These are phyloP conservation scores for Erodium moschatum DNA, from an alignment of 441 rosid species.

Conservation along the genomic window DNA sequence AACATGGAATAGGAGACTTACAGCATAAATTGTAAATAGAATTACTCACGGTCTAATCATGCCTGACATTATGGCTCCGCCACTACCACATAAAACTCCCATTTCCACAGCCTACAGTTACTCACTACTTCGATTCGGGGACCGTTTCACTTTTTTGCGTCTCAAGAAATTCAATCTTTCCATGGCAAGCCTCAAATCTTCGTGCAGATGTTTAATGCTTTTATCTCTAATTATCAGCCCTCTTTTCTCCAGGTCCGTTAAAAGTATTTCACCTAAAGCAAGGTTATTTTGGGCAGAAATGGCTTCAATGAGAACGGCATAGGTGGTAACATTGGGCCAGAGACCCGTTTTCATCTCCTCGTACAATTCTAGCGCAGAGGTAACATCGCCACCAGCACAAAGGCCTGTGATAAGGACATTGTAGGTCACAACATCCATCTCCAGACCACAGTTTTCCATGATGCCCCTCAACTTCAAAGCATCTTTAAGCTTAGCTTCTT, in stretches of 20 bases:
- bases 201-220: constrained; percentile 26
- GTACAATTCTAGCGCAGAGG: constrained; percentile 46
- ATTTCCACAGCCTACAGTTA: neutral
- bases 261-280: constrained; percentile 34
- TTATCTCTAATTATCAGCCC: constrained; percentile 40
- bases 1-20: neutral
- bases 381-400: constrained; percentile 47
- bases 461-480: constrained; percentile 45
- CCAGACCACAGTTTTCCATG: constrained; percentile 48
- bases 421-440: constrained; percentile 57
- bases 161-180: constrained; percentile 41
- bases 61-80: constrained; percentile 2
- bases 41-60: constrained; percentile 7
- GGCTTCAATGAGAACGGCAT: constrained; percentile 43
- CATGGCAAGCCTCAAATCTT: constrained; percentile 40
- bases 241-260: constrained; percentile 50
- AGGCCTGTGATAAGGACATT: constrained; percentile 66
- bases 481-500: constrained; percentile 37
- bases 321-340: constrained; percentile 56
- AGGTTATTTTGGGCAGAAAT: constrained; percentile 23
- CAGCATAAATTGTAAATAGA: constrained; percentile 1
- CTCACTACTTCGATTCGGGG: constrained; percentile 17
- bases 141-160: constrained; percentile 29
- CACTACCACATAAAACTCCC: constrained; percentile 4
- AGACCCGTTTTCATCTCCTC: constrained; percentile 64